phyloP scores from a whole-genome alignment of 169 alveolate genomes.

The Miamiensis avidus region DNA sequence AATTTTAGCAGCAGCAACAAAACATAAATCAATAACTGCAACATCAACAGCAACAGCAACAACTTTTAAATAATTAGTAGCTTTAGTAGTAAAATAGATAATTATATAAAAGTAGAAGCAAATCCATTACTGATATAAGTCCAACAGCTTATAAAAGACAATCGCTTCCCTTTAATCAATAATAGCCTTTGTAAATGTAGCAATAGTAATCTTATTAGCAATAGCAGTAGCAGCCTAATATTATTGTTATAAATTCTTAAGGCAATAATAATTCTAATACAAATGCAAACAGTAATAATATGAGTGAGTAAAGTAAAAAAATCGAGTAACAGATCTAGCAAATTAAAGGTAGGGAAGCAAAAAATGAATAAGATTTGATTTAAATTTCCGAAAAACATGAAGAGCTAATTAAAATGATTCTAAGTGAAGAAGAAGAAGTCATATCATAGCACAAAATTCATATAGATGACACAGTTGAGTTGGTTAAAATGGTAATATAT shows the following conservation, averaged over 20 bases:
- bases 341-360: constrained; percentile 44
- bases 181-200: too few relatives aligned
- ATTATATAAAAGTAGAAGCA: too few relatives aligned
- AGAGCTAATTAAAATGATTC: constrained; percentile 70
- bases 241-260: too few relatives aligned
- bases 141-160: too few relatives aligned
- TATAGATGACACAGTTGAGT: constrained; percentile 84
- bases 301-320: constrained; percentile 5
- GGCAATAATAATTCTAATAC: too few relatives aligned
- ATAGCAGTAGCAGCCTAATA: neutral
- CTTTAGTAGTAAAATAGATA: too few relatives aligned
- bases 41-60: too few relatives aligned
- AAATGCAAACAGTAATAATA: neutral
- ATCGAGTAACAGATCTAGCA: constrained; percentile 33
- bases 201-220: neutral
- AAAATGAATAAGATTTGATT: constrained; percentile 66
- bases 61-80: too few relatives aligned
- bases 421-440: constrained; percentile 85
- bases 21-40: too few relatives aligned
- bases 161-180: neutral
- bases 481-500: constrained; percentile 53
- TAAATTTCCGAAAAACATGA: constrained; percentile 75
- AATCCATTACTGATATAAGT: too few relatives aligned
- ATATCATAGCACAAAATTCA: constrained; percentile 69
- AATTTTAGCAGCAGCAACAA: too few relatives aligned